Evolutionary conservation across 768 basidiomycete species (phyloP).

Genomic region (Rhizopogon rudus): DNA sequence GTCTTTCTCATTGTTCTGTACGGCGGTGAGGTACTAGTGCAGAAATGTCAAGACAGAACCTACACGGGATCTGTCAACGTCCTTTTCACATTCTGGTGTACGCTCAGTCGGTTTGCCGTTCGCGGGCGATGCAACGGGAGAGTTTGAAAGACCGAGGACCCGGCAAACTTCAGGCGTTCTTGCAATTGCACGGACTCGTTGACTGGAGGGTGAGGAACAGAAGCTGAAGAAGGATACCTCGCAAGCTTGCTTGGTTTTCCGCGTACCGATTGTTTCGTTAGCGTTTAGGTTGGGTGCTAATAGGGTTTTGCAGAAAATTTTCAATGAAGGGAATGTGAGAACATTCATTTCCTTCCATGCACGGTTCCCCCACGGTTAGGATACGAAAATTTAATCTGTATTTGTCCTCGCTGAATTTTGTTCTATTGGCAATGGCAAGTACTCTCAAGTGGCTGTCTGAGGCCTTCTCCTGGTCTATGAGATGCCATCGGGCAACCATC

Average conservation of each 20-base stretch:
- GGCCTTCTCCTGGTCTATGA: slow-evolving; percentile 64
- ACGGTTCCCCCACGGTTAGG: slow-evolving; percentile 73
- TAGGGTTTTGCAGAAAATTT: slow-evolving; percentile 60
- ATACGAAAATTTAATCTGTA: neutral
- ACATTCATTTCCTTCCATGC: neutral
- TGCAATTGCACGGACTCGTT: too few relatives aligned
- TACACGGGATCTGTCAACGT: too few relatives aligned
- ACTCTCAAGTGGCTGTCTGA: slow-evolving; percentile 87
- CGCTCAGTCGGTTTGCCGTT: too few relatives aligned
- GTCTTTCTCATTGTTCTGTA: too few relatives aligned
- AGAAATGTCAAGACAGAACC: too few relatives aligned
- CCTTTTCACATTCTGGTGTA: too few relatives aligned
- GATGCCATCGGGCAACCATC: slow-evolving; percentile 48
- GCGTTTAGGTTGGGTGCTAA: neutral
- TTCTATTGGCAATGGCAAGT: slow-evolving; percentile 54
- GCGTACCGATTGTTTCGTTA: slow-evolving; percentile 38
- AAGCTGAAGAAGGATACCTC: slow-evolving; percentile 75
- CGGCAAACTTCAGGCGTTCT: too few relatives aligned
- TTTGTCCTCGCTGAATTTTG: slow-evolving; percentile 1
- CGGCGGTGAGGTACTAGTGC: too few relatives aligned
- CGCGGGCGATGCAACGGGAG: too few relatives aligned
- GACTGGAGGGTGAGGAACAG: slow-evolving; percentile 45
- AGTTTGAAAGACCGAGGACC: too few relatives aligned
- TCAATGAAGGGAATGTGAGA: slow-evolving; percentile 79
- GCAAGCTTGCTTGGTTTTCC: slow-evolving; percentile 72